Evolutionary conservation across 2,329 filamentous ascomycete genomes (phyloP).

Genomic region (Ceratocystis diversiconidia): DNA sequence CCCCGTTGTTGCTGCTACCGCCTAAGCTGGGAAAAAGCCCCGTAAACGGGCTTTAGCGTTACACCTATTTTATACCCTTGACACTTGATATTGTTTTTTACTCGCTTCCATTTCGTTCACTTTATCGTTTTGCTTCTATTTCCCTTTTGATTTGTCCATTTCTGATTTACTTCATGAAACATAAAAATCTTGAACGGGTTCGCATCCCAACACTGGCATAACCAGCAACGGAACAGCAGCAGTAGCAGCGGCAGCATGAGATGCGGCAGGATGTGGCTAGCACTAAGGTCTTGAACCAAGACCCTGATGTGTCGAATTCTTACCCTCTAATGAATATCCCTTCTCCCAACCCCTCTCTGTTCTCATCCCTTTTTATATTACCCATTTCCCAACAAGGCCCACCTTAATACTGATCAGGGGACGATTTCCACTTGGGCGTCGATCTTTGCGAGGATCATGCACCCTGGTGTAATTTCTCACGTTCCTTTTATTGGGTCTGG

Average conservation of each 20-base stretch:
- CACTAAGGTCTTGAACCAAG: too few species aligned
- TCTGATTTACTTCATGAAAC: conserved; percentile 6
- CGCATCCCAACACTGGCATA: neutral
- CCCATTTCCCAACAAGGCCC: neutral
- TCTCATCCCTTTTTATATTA: neutral
- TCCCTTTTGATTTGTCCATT: conserved; percentile 4
- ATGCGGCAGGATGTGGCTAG: too few species aligned
- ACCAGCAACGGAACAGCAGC: neutral
- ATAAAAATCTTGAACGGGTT: neutral
- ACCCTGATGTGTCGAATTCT: neutral
- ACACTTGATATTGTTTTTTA: conserved; percentile 17
- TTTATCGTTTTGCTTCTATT: neutral
- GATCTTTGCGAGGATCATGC: too few species aligned
- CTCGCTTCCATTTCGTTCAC: neutral
- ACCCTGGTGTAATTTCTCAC: too few species aligned
- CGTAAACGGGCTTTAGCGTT: conserved; percentile 8
- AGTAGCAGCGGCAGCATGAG: neutral
- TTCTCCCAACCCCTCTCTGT: neutral
- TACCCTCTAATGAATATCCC: neutral
- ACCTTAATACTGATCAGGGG: neutral
- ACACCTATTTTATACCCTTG: conserved; percentile 14
- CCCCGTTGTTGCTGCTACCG: conserved; percentile 33
- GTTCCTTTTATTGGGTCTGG: neutral
- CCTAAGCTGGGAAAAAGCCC: conserved; percentile 14
- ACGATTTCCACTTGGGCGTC: too few species aligned